Evolutionary conservation across 2,329 filamentous ascomycete species (phyloP).

Genomic region (Coniochaeta hoffmannii): DNA sequence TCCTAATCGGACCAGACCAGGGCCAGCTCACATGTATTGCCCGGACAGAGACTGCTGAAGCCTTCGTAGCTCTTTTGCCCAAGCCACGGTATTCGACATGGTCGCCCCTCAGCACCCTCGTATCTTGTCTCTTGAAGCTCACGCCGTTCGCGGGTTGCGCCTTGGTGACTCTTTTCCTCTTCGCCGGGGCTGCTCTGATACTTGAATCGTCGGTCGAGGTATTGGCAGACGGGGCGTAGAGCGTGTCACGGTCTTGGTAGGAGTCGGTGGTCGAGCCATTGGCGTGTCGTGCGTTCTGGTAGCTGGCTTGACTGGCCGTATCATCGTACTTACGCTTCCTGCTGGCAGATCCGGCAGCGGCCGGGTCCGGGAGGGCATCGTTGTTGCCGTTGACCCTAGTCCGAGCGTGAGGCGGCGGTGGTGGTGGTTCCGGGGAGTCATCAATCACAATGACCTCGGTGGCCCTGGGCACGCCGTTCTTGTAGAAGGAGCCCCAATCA

Average conservation of each 20-base stretch:
- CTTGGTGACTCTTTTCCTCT: conserved; percentile 76
- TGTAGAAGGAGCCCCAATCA: conserved; percentile 76
- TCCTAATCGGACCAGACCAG: background rate
- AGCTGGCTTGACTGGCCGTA: background rate
- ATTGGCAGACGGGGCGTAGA: conserved; percentile 37
- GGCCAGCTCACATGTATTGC: conserved; percentile 22
- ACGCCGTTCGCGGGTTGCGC: conserved; percentile 77
- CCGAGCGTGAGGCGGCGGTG: background rate
- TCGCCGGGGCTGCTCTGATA: conserved; percentile 59
- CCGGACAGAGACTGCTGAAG: conserved; percentile 64
- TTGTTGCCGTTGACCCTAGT: background rate
- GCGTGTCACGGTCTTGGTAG: conserved; percentile 1
- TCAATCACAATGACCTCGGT: conserved; percentile 83
- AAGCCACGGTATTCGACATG: conserved; percentile 79
- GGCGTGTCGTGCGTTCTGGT: background rate
- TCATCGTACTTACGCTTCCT: conserved; percentile 25
- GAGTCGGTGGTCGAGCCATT: background rate
- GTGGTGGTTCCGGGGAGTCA: conserved; percentile 55
- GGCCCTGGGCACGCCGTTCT: conserved; percentile 60
- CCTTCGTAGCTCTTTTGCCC: conserved; percentile 82
- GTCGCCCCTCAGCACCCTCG: conserved; percentile 55
- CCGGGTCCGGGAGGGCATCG: conserved; percentile 24
- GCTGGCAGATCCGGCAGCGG: conserved; percentile 19
- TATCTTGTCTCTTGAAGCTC: conserved; percentile 59
- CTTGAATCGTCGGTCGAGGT: conserved; percentile 55